phyloP scores from a whole-genome alignment of 73 alveolate species.

The Blepharisma stoltei region DNA sequence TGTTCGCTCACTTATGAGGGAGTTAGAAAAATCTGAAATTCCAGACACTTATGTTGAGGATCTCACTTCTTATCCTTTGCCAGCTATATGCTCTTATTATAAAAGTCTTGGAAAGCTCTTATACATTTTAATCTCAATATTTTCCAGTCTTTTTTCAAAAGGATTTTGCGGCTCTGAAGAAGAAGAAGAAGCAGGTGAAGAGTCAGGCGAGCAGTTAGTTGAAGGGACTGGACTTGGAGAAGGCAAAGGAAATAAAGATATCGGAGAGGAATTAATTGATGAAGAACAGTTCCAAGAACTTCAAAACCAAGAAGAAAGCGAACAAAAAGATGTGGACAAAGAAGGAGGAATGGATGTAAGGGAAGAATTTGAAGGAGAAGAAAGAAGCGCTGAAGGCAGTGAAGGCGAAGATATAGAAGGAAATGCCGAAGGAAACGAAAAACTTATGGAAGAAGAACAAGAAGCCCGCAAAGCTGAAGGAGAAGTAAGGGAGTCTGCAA shows the following conservation, averaged over 20 bases:
- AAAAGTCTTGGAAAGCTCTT: conserved; percentile 46
- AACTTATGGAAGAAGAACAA: conserved; percentile 3
- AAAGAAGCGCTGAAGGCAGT: conserved; percentile 42
- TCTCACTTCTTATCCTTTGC: too few species aligned
- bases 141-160: conserved; percentile 40
- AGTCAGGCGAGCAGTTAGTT: conserved; percentile 41
- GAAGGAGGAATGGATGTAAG: conserved; percentile 37
- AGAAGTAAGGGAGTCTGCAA: conserved; percentile 30
- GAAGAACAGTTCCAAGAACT: conserved; percentile 64
- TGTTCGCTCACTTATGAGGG: too few species aligned
- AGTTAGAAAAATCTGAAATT: too few species aligned
- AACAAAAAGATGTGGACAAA: conserved; percentile 40
- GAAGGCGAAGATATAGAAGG: conserved; percentile 50
- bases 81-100: background rate
- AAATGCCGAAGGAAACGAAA: conserved; percentile 38
- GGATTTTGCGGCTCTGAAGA: conserved; percentile 68
- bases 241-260: conserved; percentile 63
- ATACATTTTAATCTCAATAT: conserved; percentile 38
- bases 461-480: conserved; percentile 26
- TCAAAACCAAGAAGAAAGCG: conserved; percentile 49
- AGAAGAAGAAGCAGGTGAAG: conserved; percentile 43
- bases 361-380: conserved; percentile 45
- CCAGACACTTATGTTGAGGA: too few species aligned
- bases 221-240: conserved; percentile 80
- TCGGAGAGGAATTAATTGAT: conserved; percentile 54